Evolutionary conservation across 2,329 filamentous ascomycete species (phyloP).

Genomic region (Trichothecium sympodiale): DNA sequence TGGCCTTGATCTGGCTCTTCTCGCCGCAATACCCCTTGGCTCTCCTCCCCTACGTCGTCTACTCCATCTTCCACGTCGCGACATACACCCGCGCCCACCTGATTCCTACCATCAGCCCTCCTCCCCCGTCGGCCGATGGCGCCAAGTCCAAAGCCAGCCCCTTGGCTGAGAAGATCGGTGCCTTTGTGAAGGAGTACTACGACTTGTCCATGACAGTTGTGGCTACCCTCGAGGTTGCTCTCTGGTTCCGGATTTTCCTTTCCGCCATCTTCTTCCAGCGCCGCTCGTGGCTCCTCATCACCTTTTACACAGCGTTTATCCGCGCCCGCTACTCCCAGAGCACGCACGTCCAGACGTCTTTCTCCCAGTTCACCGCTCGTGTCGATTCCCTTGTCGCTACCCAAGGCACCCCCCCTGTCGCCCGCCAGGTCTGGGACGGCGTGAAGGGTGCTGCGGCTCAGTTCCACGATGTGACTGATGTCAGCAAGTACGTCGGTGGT

Average conservation of each 20-base stretch:
- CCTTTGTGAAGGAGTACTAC: slow-evolving; percentile 97
- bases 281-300: slow-evolving; percentile 80
- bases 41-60: slow-evolving; percentile 87
- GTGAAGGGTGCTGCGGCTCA: slow-evolving; percentile 64
- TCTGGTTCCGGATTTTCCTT: slow-evolving; percentile 74
- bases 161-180: slow-evolving; percentile 72
- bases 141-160: slow-evolving; percentile 41
- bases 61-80: slow-evolving; percentile 96
- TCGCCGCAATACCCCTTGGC: slow-evolving; percentile 81
- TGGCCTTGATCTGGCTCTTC: slow-evolving; percentile 93
- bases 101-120: slow-evolving; percentile 73
- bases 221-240: slow-evolving; percentile 72
- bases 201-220: slow-evolving; percentile 93
- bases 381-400: slow-evolving; percentile 74
- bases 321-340: slow-evolving; percentile 85
- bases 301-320: slow-evolving; percentile 83
- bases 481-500: slow-evolving; percentile 59
- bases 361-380: slow-evolving; percentile 60
- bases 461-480: slow-evolving; percentile 69
- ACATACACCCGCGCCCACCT: slow-evolving; percentile 93
- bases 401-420: slow-evolving; percentile 74
- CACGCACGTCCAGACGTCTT: slow-evolving; percentile 78
- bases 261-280: slow-evolving; percentile 80
- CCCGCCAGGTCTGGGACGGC: slow-evolving; percentile 68
- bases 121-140: slow-evolving; percentile 39